Evolutionary conservation across 768 basidiomycete genomes (phyloP).

Genomic region (Rossbeevera mucosa): DNA sequence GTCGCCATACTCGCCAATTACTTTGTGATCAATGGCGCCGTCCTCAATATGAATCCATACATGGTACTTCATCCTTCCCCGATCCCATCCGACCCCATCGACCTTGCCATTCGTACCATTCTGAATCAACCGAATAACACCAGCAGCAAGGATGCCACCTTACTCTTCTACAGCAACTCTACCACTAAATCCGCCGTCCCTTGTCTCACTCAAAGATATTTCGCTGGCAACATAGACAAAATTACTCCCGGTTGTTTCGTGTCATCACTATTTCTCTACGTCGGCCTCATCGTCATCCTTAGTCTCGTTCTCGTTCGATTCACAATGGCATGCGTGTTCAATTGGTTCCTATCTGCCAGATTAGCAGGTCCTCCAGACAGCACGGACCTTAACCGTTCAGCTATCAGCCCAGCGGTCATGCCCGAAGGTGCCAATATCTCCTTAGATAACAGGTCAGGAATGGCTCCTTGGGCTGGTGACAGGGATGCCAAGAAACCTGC

Average conservation of each 20-base stretch:
- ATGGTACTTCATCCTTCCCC: constrained; percentile 63
- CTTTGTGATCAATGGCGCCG: constrained; percentile 88
- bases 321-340: constrained; percentile 93
- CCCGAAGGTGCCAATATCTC: constrained; percentile 94
- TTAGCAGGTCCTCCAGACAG: constrained; percentile 74
- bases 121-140: constrained; percentile 43
- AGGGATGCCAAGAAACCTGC: constrained; percentile 47
- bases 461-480: constrained; percentile 86
- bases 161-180: constrained; percentile 71
- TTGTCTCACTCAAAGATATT: constrained; percentile 83
- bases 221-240: constrained; percentile 95
- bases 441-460: constrained; percentile 86
- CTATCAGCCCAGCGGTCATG: constrained; percentile 92
- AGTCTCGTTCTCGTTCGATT: constrained; percentile 89
- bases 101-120: constrained; percentile 75
- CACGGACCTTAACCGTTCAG: constrained; percentile 71
- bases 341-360: constrained; percentile 87
- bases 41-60: constrained; percentile 91
- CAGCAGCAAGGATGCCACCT: constrained; percentile 86
- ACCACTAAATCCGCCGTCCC: constrained; percentile 64
- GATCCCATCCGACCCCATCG: constrained; percentile 71
- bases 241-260: constrained; percentile 94
- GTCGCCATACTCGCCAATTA: constrained; percentile 67
- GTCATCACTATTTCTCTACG: constrained; percentile 82
- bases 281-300: constrained; percentile 87